Evolutionary conservation across 2,329 filamentous ascomycete species (phyloP).

Genomic region (Didymella lethalis): DNA sequence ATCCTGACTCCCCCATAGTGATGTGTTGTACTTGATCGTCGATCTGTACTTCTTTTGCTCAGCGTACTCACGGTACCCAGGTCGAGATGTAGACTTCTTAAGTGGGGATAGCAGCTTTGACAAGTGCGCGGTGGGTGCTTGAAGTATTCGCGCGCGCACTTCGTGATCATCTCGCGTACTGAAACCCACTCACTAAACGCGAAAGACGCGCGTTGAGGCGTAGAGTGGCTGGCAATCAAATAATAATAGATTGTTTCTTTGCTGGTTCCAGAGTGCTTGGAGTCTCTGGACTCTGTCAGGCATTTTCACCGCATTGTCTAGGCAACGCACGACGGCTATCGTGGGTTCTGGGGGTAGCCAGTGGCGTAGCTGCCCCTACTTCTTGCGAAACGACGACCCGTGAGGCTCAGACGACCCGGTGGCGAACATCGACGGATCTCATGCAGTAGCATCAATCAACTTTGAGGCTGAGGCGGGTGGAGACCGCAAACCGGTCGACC

Average conservation of each 20-base stretch:
- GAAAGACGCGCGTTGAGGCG: conserved; percentile 12
- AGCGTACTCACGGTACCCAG: conserved; percentile 17
- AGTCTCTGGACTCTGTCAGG: neutral
- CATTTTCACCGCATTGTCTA: neutral
- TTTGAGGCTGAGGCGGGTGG: neutral
- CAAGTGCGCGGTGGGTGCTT: conserved; percentile 11
- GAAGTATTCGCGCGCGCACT: conserved; percentile 14
- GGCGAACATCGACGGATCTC: conserved; percentile 5
- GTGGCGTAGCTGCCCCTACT: neutral
- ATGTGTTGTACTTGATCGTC: conserved; percentile 18
- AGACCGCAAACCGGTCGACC: neutral
- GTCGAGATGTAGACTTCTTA: conserved; percentile 4
- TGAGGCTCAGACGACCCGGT: neutral
- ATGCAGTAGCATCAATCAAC: neutral
- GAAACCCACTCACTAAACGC: conserved; percentile 14
- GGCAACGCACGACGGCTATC: conserved; percentile 6
- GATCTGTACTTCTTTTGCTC: neutral
- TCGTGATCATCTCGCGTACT: conserved; percentile 17
- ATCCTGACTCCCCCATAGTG: conserved; percentile 9
- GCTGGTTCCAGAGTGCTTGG: conserved; percentile 1
- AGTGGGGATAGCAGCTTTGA: conserved; percentile 20
- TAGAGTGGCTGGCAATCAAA: conserved; percentile 10
- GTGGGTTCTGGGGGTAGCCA: neutral
- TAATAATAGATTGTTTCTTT: neutral
- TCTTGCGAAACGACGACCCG: neutral